These are phyloP conservation scores for Pseudozyma thailandica DNA, from an alignment of 1,284 basidiomycete genomes.

Conservation along the genomic window DNA sequence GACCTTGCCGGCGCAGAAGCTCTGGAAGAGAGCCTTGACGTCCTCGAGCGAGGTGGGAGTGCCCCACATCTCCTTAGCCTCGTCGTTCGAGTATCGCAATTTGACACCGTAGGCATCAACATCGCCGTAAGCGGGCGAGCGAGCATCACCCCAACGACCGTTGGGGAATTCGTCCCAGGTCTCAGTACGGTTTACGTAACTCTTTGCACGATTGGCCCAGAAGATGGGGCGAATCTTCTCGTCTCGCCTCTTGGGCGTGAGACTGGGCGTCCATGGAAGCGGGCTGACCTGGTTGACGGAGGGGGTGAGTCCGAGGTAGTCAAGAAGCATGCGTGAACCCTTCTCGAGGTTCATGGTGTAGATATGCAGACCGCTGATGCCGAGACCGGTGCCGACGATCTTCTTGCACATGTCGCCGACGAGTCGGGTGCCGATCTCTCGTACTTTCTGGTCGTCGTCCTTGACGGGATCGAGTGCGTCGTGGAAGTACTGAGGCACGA, in stretches of 20 bases:
- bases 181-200: slow-evolving; percentile 67
- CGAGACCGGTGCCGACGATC: slow-evolving; percentile 58
- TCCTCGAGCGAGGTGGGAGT: slow-evolving; percentile 49
- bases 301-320: slow-evolving; percentile 64
- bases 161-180: slow-evolving; percentile 98
- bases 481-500: slow-evolving; percentile 83
- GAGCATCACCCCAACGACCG: slow-evolving; percentile 95
- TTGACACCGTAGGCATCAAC: slow-evolving; percentile 85
- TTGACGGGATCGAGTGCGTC: slow-evolving; percentile 88
- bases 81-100: slow-evolving; percentile 77
- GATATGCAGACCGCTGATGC: slow-evolving; percentile 66
- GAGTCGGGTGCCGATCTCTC: slow-evolving; percentile 54
- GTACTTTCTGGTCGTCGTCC: slow-evolving; percentile 70
- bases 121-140: slow-evolving; percentile 96
- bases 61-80: slow-evolving; percentile 71
- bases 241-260: slow-evolving; percentile 65
- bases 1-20: slow-evolving; percentile 68
- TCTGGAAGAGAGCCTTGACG: slow-evolving; percentile 67
- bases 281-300: slow-evolving; percentile 63
- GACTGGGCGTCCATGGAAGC: slow-evolving; percentile 65
- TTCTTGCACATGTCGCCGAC: slow-evolving; percentile 67
- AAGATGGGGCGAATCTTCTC: slow-evolving; percentile 68
- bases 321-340: slow-evolving; percentile 66
- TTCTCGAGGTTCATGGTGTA: slow-evolving; percentile 68
- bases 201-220: slow-evolving; percentile 67